Conservation (phyloP, 257 asterid genomes). For the Thymus mandschuricus region DNA sequence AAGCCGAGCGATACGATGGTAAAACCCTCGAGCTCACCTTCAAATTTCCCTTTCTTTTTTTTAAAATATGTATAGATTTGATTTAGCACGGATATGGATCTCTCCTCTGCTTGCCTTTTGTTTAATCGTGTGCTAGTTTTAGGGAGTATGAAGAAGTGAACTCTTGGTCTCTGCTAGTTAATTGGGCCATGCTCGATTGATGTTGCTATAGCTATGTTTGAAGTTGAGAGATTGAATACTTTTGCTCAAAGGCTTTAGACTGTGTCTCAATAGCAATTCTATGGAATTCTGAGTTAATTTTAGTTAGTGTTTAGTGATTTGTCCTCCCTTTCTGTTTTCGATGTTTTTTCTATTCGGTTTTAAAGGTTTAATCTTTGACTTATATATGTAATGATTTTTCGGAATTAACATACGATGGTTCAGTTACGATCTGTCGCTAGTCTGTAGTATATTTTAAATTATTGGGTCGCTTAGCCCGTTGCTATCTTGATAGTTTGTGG, state of each 20-base stretch:
- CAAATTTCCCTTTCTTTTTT: not conserved
- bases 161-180: constrained; percentile 24
- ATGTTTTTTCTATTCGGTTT: not conserved
- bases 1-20: constrained; percentile 67
- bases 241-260: not conserved
- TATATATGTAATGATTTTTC: not conserved
- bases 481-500: not conserved
- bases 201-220: constrained; percentile 16
- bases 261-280: not conserved
- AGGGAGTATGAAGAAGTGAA: not conserved
- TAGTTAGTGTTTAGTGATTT: not conserved
- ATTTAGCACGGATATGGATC: constrained; percentile 34
- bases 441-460: not conserved
- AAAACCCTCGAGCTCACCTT: constrained; percentile 19
- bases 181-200: constrained; percentile 15
- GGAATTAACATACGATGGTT: not conserved
- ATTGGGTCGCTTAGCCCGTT: not conserved
- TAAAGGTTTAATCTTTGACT: not conserved
- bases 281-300: not conserved
- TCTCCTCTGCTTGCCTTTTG: constrained; percentile 18
- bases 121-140: not conserved
- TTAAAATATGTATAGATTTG: constrained; percentile 4
- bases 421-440: not conserved
- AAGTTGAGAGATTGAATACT: not conserved
- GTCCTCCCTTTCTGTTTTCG: not conserved